Evolutionary conservation across 306 rosid genomes (phyloP).

Genomic region (Quercus agrifolia): DNA sequence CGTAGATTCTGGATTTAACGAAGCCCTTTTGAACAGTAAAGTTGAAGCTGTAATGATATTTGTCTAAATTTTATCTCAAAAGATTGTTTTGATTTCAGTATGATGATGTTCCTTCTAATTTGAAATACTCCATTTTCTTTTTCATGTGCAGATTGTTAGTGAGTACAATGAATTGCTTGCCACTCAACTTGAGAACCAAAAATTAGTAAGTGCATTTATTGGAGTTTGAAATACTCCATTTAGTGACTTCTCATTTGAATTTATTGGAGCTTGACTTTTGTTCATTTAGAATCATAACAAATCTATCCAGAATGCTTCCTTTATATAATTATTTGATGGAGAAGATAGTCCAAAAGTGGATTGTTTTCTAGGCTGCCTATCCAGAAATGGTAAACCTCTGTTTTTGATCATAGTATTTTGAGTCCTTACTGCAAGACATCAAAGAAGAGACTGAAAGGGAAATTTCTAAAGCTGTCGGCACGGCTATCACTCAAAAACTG

Average conservation of each 20-base stretch:
- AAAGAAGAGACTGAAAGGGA: constrained; percentile 75
- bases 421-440: constrained; percentile 80
- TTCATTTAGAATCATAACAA: neutral
- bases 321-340: neutral
- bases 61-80: constrained; percentile 8
- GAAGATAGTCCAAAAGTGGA: neutral
- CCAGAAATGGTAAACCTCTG: neutral
- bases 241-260: neutral
- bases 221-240: neutral
- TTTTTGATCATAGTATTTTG: constrained; percentile 69
- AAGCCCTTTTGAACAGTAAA: constrained; percentile 82
- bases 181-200: constrained; percentile 90
- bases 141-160: constrained; percentile 65
- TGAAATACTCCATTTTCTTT: constrained; percentile 16
- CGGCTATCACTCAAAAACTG: constrained; percentile 57
- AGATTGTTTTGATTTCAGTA: neutral
- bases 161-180: constrained; percentile 92
- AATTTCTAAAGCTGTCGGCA: constrained; percentile 68
- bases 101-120: constrained; percentile 8
- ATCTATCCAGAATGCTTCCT: constrained; percentile 7
- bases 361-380: neutral
- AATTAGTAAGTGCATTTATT: constrained; percentile 49
- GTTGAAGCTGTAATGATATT: constrained; percentile 80
- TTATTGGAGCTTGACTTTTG: neutral
- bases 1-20: constrained; percentile 65